These are phyloP conservation scores for Haematococcus lacustris DNA, from an alignment of 139 green algal species.

Conservation along the genomic window DNA sequence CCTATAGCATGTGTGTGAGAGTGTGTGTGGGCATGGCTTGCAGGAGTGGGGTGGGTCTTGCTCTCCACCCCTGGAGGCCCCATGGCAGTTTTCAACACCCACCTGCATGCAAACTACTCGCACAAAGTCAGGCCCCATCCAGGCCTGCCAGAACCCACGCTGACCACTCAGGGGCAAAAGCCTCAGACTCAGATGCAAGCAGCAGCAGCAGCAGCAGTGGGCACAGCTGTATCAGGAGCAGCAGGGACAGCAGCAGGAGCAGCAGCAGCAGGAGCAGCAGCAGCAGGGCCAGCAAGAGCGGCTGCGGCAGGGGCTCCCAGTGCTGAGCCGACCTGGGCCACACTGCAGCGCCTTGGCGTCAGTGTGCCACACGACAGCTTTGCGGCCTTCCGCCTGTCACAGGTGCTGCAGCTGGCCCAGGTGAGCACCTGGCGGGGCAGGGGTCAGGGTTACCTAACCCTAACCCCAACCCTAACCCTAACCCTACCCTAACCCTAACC, in stretches of 20 bases:
- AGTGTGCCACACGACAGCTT: conserved; percentile 11
- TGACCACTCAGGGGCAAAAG: not conserved
- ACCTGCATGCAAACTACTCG: conserved; percentile 57
- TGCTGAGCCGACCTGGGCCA: not conserved
- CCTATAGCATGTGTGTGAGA: not conserved
- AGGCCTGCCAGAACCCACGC: not conserved
- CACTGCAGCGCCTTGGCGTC: not conserved
- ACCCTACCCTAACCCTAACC: no score
- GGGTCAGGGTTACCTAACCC: no score
- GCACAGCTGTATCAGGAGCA: no score
- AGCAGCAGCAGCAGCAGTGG: no score
- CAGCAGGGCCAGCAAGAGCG: not conserved
- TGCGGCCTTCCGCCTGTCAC: conserved; percentile 15
- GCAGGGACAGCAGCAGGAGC: no score
- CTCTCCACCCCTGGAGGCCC: conserved; percentile 23
- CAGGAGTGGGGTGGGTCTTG: conserved; percentile 47
- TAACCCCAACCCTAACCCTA: no score
- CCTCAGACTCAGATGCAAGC: not conserved
- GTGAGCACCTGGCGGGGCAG: conserved; percentile 3
- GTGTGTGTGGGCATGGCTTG: not conserved
- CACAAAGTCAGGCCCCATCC: conserved; percentile 25
- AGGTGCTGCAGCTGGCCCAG: conserved; percentile 37
- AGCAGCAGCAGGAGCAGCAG: not conserved
- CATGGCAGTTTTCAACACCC: conserved; percentile 53
- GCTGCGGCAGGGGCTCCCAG: not conserved